phyloP scores from a whole-genome alignment of 1,284 basidiomycete species.

The Takashimella tepidaria region DNA sequence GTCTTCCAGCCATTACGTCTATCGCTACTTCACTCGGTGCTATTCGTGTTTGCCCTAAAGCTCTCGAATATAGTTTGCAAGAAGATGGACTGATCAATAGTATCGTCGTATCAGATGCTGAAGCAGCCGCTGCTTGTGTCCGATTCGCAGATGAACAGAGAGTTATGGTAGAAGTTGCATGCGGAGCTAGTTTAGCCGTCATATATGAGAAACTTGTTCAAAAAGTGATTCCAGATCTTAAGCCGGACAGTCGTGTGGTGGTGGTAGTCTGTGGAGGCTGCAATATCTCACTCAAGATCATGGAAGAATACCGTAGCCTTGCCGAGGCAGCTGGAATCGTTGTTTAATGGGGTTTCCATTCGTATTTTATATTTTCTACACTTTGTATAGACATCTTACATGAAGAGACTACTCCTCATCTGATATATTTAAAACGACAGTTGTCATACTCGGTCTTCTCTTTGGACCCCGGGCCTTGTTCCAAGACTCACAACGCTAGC shows the following conservation, averaged over 20 bases:
- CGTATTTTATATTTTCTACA: too few species aligned
- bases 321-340: background rate
- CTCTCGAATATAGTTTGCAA: constrained; percentile 18
- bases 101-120: constrained; percentile 20
- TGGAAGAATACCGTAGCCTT: constrained; percentile 17
- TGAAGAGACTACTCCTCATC: too few species aligned
- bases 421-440: too few species aligned
- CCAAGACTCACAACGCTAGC: background rate
- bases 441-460: too few species aligned
- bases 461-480: too few species aligned
- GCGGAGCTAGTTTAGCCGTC: constrained; percentile 28
- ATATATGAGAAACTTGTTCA: constrained; percentile 17
- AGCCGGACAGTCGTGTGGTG: constrained; percentile 9
- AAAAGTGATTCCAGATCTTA: constrained; percentile 2
- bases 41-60: constrained; percentile 11
- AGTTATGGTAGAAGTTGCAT: constrained; percentile 30
- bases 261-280: constrained; percentile 20
- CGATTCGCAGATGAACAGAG: constrained; percentile 31
- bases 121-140: constrained; percentile 26
- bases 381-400: too few species aligned
- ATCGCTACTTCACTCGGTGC: constrained; percentile 29
- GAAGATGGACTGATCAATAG: constrained; percentile 13
- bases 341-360: too few species aligned
- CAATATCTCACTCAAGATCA: constrained; percentile 20
- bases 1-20: constrained; percentile 27